Evolutionary conservation across 352 stramenopile genomes (phyloP).

Genomic region (Blastocystis sp.): DNA sequence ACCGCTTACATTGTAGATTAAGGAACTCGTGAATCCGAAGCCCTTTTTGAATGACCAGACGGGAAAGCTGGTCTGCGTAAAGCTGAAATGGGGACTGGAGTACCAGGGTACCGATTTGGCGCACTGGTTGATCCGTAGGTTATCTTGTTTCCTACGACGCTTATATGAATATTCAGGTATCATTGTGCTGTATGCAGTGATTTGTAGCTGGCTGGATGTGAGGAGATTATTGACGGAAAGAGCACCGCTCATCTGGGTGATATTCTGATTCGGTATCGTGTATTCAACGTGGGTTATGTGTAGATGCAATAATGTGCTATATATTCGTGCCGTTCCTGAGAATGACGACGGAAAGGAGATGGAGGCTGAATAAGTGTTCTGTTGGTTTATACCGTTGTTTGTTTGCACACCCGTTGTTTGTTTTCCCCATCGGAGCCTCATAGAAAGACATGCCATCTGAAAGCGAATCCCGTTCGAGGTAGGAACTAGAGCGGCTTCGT

Average conservation of each 20-base stretch:
- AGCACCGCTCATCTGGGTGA: conserved; percentile 29
- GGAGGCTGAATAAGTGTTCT: conserved; percentile 1
- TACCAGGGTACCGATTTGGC: conserved; percentile 1
- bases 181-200: background rate
- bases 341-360: conserved; percentile 21
- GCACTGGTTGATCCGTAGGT: background rate
- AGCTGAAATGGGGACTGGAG: conserved; percentile 51
- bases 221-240: conserved; percentile 41
- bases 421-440: background rate
- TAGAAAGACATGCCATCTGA: background rate
- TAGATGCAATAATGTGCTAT: conserved; percentile 51
- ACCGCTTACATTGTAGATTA: background rate
- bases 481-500: background rate
- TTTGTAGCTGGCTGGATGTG: conserved; percentile 13
- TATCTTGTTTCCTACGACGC: conserved; percentile 36
- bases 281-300: background rate
- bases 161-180: conserved; percentile 53
- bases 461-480: background rate
- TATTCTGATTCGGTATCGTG: conserved; percentile 4
- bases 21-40: conserved; percentile 42
- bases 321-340: conserved; percentile 41
- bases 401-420: background rate
- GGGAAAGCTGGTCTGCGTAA: conserved; percentile 44
- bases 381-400: conserved; percentile 13
- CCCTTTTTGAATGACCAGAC: conserved; percentile 33